These are phyloP conservation scores for Mariannaea sp. DNA, from an alignment of 2,329 filamentous ascomycete genomes.

Conservation along the genomic window DNA sequence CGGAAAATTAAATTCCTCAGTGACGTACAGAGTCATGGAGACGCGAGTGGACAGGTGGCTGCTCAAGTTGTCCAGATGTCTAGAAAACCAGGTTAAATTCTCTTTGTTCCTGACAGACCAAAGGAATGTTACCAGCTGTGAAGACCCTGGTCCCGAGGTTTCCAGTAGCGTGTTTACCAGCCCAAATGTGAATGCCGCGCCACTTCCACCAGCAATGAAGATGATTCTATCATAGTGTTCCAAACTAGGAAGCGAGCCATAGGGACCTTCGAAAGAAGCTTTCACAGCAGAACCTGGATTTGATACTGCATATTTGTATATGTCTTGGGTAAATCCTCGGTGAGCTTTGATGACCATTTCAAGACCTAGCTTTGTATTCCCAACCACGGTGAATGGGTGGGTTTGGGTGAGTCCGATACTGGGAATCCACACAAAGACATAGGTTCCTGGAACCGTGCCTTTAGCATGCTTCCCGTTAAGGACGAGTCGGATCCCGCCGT, in stretches of 20 bases:
- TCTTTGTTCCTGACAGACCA: constrained; percentile 22
- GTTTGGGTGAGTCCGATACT: constrained; percentile 55
- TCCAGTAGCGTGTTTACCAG: constrained; percentile 17
- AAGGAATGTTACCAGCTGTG: constrained; percentile 17
- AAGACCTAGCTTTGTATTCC: constrained; percentile 44
- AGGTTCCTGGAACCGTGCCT: constrained; percentile 32
- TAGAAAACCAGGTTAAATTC: constrained; percentile 3
- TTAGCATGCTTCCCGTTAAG: constrained; percentile 52
- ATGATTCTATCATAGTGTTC: constrained; percentile 31
- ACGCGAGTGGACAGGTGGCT: constrained; percentile 3
- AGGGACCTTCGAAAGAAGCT: constrained; percentile 59
- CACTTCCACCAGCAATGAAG: constrained; percentile 34
- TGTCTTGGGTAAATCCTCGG: constrained; percentile 57
- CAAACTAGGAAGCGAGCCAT: constrained; percentile 57
- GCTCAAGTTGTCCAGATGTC: background rate
- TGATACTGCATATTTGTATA: constrained; percentile 50
- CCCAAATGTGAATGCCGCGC: constrained; percentile 34
- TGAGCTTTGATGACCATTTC: constrained; percentile 58
- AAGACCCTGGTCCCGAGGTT: background rate
- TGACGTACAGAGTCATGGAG: constrained; percentile 4
- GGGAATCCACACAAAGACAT: constrained; percentile 62
- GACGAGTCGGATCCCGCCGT: constrained; percentile 51
- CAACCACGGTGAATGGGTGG: constrained; percentile 61
- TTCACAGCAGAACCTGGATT: constrained; percentile 49
- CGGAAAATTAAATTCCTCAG: background rate